These are phyloP conservation scores for Penicillium sumatraense DNA, from an alignment of 2,329 filamentous ascomycete genomes.

Conservation along the genomic window DNA sequence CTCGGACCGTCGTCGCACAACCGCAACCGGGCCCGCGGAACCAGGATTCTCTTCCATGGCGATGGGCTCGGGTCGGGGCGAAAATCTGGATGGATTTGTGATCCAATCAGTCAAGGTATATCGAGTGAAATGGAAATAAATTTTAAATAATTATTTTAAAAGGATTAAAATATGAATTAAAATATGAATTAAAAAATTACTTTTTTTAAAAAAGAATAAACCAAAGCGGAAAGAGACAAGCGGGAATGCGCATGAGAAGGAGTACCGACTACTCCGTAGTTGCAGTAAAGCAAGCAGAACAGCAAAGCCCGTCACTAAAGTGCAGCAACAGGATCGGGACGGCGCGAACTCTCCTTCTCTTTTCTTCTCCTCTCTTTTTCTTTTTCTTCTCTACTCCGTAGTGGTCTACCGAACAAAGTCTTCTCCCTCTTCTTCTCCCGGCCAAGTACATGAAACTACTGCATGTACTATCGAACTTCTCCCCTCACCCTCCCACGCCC, in stretches of 20 bases:
- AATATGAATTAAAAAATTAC: not conserved
- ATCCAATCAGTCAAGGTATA: slow-evolving; percentile 3
- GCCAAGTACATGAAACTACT: slow-evolving; percentile 28
- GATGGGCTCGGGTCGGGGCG: slow-evolving; percentile 32
- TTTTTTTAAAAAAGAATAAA: not conserved
- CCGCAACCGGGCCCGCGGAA: slow-evolving; percentile 34
- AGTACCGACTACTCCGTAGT: not conserved
- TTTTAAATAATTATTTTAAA: not conserved
- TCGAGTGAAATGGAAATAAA: not conserved
- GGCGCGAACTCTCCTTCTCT: not conserved
- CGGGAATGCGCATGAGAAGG: not conserved
- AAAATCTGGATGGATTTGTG: slow-evolving; percentile 8
- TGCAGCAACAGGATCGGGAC: not conserved
- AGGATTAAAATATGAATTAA: not conserved
- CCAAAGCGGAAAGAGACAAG: not conserved
- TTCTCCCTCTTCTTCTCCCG: slow-evolving; percentile 19
- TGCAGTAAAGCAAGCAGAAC: not conserved
- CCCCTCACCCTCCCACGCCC: not conserved
- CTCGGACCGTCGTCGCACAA: slow-evolving; percentile 40
- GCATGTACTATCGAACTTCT: slow-evolving; percentile 23
- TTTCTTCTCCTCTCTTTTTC: too few relatives aligned
- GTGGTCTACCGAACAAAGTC: not conserved
- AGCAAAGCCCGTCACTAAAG: not conserved
- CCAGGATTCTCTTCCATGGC: slow-evolving; percentile 30
- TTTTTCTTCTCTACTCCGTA: too few relatives aligned